Base-by-base conservation (phyloP, 2,329 filamentous ascomycete species). In the Setomelanomma holmii region DNA sequence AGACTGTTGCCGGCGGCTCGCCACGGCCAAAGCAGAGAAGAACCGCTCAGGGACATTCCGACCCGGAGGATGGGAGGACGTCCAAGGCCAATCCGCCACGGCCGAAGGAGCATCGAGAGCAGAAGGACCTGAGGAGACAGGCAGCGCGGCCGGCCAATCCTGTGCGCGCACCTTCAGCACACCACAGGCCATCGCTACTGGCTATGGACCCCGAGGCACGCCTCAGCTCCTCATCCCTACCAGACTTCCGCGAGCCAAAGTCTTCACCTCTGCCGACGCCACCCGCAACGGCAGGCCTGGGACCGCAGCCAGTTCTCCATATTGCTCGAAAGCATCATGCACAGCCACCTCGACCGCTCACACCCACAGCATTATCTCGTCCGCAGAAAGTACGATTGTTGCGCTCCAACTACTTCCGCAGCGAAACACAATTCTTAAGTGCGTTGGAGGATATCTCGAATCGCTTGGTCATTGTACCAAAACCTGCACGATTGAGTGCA, bases 371-470 rank as follows among this genome's bases (percentile, higher is more conserved):
- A 19, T 77, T 93, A 67, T 85, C 86, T 1, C 72, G 78, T 4
- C 75, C 79, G 10, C 88, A 93, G 69, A 91, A 90, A 70, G 83
- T 86, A n/a, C 86, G 86, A 42, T 75, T 92, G 8, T 71, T 95
- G 55, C 81, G 89, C 49, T 89, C 92, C 53, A 90, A 95, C 71
- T 95, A 95, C 72, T 95, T 93, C 69, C 82, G 89, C 46, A 90
- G 86, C 55, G 84, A 95, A 73, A 93, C 89, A 1, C 88, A 91
- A 61, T 93, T 95, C 67, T 71, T 95, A 55, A 89, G 87, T 3
- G 90, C 90, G 1, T 80, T 95, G 14, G 89, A 93, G 71, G 88
- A 89, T 60, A 93, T 95, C 46, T 95, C 90, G 2, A 93, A 91
- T 68, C 86, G 90, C n/a, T 78, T 95, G 39, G 89, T 95, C 5